These are phyloP conservation scores for Mortierella sp. DNA, from an alignment of 371 early-diverging fungal genomes.

Conservation along the genomic window DNA sequence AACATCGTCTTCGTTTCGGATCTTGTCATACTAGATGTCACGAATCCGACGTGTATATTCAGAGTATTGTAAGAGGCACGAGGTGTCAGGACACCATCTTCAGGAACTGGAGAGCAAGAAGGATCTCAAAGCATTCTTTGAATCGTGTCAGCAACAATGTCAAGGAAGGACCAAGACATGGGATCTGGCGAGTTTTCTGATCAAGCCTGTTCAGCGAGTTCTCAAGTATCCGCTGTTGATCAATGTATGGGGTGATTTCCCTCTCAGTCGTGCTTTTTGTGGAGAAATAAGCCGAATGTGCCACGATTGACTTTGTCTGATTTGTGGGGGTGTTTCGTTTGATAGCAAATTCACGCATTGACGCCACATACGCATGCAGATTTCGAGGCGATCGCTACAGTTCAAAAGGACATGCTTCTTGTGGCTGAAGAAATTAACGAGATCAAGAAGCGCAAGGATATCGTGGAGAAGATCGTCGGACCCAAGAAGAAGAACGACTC, in stretches of 20 bases:
- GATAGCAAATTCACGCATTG: conserved; percentile 71
- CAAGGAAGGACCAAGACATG: conserved; percentile 79
- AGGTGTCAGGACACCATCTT: conserved; percentile 68
- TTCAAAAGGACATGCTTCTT: conserved; percentile 60
- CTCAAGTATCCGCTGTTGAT: conserved; percentile 86
- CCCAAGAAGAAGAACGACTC: conserved; percentile 73
- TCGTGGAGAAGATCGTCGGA: conserved; percentile 81
- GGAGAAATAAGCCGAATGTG: too few relatives aligned
- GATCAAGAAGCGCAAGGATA: conserved; percentile 84
- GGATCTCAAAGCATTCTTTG: conserved; percentile 61
- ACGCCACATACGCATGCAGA: conserved; percentile 71
- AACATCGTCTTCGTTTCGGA: too few relatives aligned
- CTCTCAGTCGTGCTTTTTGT: too few relatives aligned
- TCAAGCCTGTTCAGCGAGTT: conserved; percentile 90
- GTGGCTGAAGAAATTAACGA: conserved; percentile 87
- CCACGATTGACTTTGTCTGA: too few relatives aligned
- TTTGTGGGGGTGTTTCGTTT: too few relatives aligned
- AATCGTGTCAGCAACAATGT: conserved; percentile 66
- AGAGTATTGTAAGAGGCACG: conserved; percentile 83
- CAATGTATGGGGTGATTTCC: too few relatives aligned
- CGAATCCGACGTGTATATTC: conserved; percentile 70
- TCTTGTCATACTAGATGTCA: conserved; percentile 49
- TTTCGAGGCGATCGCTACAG: conserved; percentile 59
- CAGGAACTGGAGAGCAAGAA: conserved; percentile 66
- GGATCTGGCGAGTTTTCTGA: conserved; percentile 82